Base-by-base conservation (phyloP, 495 filamentous ascomycete species). In the Viridothelium virens region DNA sequence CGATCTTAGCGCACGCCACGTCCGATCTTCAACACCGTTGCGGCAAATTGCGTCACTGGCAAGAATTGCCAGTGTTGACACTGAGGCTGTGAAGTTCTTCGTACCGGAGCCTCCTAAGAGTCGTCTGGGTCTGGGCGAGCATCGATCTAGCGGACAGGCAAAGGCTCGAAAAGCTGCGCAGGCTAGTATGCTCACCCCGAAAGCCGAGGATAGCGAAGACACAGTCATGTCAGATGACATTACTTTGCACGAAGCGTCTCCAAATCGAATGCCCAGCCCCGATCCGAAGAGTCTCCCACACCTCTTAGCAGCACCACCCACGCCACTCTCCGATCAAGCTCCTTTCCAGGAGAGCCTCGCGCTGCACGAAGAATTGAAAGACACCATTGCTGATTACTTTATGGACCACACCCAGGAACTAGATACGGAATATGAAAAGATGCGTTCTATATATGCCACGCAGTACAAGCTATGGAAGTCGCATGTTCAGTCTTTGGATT, bases 211-310 rank as follows among this genome's bases (percentile, higher is more conserved):
- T 5, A 18, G 12, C 3, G 70, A 72, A 16, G 65, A 70, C 38
- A 63, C 70, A 38, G 56, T 47, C 10, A 66, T 66, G 65, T 65
- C 61, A 48, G 70, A 70, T 34, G 69, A 64, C 18, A 46, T 39
- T n/a, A 62, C 18, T 44, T 50, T 44, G 2, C 68, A 64, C 2
- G 69, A 66, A 37, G 41, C 56, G 34, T 38, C 71, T 68, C 46
- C 46, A 25, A 44, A 48, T 14, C 63, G 64, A 34, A 70, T 68
- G 37, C 62, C 63, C 3, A 72, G 44, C 38, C 71, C 75, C 16
- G 76, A 77, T 34, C 62, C 71, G 12, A 71, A 68, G 18, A 61
- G 66, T 41, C 66, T 79, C 0, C 77, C 77, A 10, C 78, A 72
- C 56, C 71, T 78, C 12, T 62, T 65, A 37, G 73, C 74, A 66